These are phyloP conservation scores for Patellaria atrata DNA, from an alignment of 495 filamentous ascomycete genomes.

Conservation along the genomic window DNA sequence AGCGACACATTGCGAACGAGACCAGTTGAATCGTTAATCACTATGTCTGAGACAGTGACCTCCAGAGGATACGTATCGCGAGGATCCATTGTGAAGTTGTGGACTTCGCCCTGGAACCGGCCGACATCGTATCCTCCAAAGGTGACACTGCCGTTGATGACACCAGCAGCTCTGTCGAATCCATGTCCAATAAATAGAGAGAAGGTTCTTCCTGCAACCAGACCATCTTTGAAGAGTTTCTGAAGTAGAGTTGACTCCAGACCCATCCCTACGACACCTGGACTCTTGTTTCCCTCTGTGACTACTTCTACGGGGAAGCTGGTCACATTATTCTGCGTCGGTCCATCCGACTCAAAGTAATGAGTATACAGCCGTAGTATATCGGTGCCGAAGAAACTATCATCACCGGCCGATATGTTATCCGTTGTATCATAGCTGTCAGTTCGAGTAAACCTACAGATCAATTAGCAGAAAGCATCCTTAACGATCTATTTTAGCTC, in stretches of 20 bases:
- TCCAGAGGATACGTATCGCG: slow-evolving; percentile 12
- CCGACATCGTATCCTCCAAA: slow-evolving; percentile 25
- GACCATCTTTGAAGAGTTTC: slow-evolving; percentile 8
- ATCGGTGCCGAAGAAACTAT: slow-evolving; percentile 16
- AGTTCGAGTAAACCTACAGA: slow-evolving; percentile 8
- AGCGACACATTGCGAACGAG: slow-evolving; percentile 17
- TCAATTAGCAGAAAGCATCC: slow-evolving; percentile 1
- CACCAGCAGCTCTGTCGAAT: slow-evolving; percentile 18
- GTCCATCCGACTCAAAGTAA: slow-evolving; percentile 22
- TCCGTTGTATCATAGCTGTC: slow-evolving; percentile 14
- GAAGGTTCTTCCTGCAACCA: slow-evolving; percentile 22
- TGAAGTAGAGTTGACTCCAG: slow-evolving; percentile 18
- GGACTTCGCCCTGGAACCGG: slow-evolving; percentile 17
- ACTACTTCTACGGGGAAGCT: slow-evolving; percentile 19
- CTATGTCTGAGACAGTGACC: slow-evolving; percentile 21
- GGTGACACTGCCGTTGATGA: slow-evolving; percentile 18
- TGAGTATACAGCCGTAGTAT: slow-evolving; percentile 23
- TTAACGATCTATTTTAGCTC: slow-evolving; percentile 2
- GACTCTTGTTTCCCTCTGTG: slow-evolving; percentile 8
- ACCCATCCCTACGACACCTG: slow-evolving; percentile 23
- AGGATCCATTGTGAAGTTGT: slow-evolving; percentile 17
- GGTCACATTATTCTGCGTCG: slow-evolving; percentile 14
- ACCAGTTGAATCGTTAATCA: slow-evolving; percentile 14
- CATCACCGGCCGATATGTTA: too few relatives aligned
- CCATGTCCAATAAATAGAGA: slow-evolving; percentile 22